These are phyloP conservation scores for Diaporthe sp. DNA, from an alignment of 2,329 filamentous ascomycete species.

Conservation along the genomic window DNA sequence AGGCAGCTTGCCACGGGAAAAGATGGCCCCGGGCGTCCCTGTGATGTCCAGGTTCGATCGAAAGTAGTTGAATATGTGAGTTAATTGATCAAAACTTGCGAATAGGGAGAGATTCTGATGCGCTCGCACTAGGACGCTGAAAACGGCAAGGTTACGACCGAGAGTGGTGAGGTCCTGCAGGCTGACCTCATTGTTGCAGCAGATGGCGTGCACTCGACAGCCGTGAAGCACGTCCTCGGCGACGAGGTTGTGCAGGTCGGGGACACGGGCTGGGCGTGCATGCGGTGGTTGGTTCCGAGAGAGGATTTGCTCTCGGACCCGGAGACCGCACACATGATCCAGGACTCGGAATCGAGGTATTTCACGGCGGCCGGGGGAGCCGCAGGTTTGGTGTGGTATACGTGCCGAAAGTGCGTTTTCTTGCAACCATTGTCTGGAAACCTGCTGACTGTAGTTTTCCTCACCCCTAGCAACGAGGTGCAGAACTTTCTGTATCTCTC, in stretches of 20 bases:
- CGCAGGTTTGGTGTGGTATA: conserved; percentile 28
- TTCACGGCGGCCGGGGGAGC: conserved; percentile 23
- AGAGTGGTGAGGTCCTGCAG: not conserved
- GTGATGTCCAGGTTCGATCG: not conserved
- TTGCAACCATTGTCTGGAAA: not conserved
- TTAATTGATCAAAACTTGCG: rapidly evolving
- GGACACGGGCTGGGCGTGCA: conserved; percentile 31
- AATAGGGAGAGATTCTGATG: not conserved
- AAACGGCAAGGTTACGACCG: conserved; percentile 23
- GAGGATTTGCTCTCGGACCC: conserved; percentile 11
- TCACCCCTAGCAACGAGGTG: conserved; percentile 6
- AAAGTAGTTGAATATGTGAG: conserved; percentile 28
- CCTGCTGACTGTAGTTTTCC: not conserved
- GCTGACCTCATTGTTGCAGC: conserved; percentile 25
- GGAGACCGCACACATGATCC: conserved; percentile 14
- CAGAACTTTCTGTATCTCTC: conserved; percentile 33
- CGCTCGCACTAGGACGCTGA: not conserved
- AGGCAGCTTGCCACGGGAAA: conserved; percentile 14
- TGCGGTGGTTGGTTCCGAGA: conserved; percentile 26
- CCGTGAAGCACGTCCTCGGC: conserved; percentile 27
- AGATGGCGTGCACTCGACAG: conserved; percentile 11
- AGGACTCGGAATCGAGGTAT: conserved; percentile 21
- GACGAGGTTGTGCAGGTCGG: conserved; percentile 12
- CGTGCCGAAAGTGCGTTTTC: conserved; percentile 14
- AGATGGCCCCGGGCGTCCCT: not conserved